Evolutionary conservation across 2,329 filamentous ascomycete genomes (phyloP), one percentile per base, ranked within the genome.

Genomic region (Acarospora socialis): DNA sequence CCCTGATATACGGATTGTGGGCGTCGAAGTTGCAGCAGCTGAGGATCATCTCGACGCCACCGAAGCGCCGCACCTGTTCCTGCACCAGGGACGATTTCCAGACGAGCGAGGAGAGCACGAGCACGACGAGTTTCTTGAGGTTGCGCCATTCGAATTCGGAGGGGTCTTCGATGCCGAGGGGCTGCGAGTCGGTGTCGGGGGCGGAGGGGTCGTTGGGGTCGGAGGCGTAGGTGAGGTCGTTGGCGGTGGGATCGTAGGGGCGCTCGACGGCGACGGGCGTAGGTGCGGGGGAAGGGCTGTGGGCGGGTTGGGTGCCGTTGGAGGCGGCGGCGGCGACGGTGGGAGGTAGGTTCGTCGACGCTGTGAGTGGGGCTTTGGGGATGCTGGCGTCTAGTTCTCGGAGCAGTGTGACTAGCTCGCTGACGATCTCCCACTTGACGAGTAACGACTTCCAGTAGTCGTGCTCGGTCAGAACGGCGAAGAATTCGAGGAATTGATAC

Each of bases 11-110:
- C 0, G 84, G 83, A 49, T 94, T 94, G 56, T 92, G 75, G 44
- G 87, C 83, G 50, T 95, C 87, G 50, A 90, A 90, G 19, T 76
- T 71, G 46, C 84, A 94, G 55, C 84, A 93, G 48, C 84, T 84
- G 10, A 94, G 69, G 13, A 95, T 68, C 0, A 81, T 77, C 43
- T 92, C 81, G 25, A 95, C 80, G 24, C 87, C 87, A 42, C 83
- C 81, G 46, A 87, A 73, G 29, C 75, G 70, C 26, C 92, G 72
- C 40, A 95, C 81, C 52, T 94, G 87, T 45, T 79, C 73, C 55
- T 95, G 87, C 0, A 94, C 86, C 6, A 73, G 70, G 1, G 77
- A 69, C 44, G 80, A 82, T 29, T 90, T 90, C 65, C 90, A 92
- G 3, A 94, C 75, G 0, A 95, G 70, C 0, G 80, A 83, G 0